Conservation (phyloP, 1,284 basidiomycete species). For the Boletellus deceptivus region DNA sequence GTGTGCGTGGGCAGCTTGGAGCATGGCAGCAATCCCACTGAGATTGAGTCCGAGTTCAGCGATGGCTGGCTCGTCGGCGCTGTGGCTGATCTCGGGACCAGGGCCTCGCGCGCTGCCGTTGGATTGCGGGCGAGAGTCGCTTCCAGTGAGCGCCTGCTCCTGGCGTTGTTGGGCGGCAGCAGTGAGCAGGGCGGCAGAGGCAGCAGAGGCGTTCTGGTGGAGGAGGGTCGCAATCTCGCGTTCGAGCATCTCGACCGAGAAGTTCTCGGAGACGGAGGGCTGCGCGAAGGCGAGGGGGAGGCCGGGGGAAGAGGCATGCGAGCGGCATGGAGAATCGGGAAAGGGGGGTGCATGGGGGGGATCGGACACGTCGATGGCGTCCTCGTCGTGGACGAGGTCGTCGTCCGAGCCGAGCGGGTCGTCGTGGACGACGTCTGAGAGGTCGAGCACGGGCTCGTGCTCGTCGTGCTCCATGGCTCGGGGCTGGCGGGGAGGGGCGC, state of each 20-base stretch:
- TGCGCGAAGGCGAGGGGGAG: slow-evolving; percentile 26
- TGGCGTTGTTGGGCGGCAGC: slow-evolving; percentile 64
- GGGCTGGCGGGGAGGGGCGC: slow-evolving; percentile 6
- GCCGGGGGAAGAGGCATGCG: slow-evolving; percentile 21
- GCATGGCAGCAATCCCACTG: slow-evolving; percentile 64
- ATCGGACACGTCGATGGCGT: slow-evolving; percentile 28
- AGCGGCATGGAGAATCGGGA: slow-evolving; percentile 20
- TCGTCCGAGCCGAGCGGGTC: slow-evolving; percentile 50
- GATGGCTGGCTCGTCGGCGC: slow-evolving; percentile 25
- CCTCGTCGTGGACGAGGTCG: slow-evolving; percentile 36
- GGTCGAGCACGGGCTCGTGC: slow-evolving; percentile 60
- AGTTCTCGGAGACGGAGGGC: slow-evolving; percentile 36
- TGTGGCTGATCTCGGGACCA: slow-evolving; percentile 12
- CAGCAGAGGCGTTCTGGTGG: slow-evolving; percentile 64
- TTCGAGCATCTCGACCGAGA: slow-evolving; percentile 69
- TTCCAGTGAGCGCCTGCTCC: slow-evolving; percentile 32
- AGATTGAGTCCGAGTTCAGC: slow-evolving; percentile 48
- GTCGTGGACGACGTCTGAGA: slow-evolving; percentile 78
- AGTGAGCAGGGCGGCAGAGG: slow-evolving; percentile 55
- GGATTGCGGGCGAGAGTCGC: slow-evolving; percentile 14
- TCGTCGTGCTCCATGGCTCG: slow-evolving; percentile 57
- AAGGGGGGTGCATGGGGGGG: slow-evolving; percentile 32
- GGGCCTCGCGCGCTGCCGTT: slow-evolving; percentile 9
- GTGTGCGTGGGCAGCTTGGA: slow-evolving; percentile 70
- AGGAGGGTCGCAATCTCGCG: slow-evolving; percentile 69